Base-by-base conservation (phyloP, 306 rosid species). In the Sicyos edulis region DNA sequence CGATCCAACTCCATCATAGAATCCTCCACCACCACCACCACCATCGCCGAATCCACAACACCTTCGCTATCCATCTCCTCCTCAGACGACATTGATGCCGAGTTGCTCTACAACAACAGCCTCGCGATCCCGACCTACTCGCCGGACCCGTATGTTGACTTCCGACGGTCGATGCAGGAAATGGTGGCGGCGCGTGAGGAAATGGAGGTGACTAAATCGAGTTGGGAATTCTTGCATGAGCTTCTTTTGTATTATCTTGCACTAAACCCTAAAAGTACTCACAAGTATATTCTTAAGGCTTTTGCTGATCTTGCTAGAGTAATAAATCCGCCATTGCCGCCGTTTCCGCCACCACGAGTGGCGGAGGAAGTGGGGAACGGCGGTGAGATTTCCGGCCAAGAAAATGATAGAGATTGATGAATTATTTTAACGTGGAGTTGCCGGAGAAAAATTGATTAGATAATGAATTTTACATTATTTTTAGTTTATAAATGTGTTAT, bases 141-240 rank as follows among this genome's bases (percentile, higher is more conserved):
- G 1, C 96, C 97, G 7, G 95, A 95, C 54, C 99, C 99, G 0
- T 95, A 86, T 50, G 32, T 44, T 49, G 99, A 95, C 83, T 95
- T 95, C 79, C 84, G 97, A 9, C 79, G 75, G 8, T 95, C 99
- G 37, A 95, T 95, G 99, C 87, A 85, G 70, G 99, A 95, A 83
- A 95, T 95, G 96, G 87, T 95, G 86, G 97, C 89, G 78, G 92
- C 99, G 51, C 91, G 91, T 19, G 93, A 83, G 0, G 78, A 76
- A 21, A 79, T 70, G 81, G 87, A 83, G 47, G 87, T 70, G 74
- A 72, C 65, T 50, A 80, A 80, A 22, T 82, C 96, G 6, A 87
- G 83, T 63, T 88, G 97, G 97, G 89, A 89, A 16, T 78, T 80
- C 50, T 76, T 95, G 75, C 92, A 95, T 51, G 95, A 89, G 82